Evolutionary conservation across 2,329 filamentous ascomycete species (phyloP).

Genomic region (Xylaria sp.): DNA sequence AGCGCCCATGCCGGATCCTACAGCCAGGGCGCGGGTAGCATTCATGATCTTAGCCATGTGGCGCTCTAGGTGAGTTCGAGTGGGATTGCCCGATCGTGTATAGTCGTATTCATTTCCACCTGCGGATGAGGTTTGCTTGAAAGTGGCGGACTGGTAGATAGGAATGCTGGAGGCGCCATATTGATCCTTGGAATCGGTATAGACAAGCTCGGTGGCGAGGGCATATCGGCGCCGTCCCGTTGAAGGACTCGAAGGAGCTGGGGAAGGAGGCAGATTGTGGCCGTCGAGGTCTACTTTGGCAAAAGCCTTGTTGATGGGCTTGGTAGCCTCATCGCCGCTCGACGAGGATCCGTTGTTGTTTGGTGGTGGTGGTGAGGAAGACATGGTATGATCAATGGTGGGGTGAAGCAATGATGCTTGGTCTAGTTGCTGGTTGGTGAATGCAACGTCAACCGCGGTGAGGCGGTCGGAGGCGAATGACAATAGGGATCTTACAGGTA

Average conservation of each 20-base stretch:
- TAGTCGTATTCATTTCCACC: slow-evolving; percentile 97
- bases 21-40: slow-evolving; percentile 87
- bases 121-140: slow-evolving; percentile 87
- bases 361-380: slow-evolving; percentile 37
- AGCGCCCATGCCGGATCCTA: slow-evolving; percentile 97
- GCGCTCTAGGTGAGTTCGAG: slow-evolving; percentile 92
- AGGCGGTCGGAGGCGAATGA: neutral
- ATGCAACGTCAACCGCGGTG: neutral
- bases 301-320: slow-evolving; percentile 64
- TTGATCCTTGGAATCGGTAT: slow-evolving; percentile 95
- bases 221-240: slow-evolving; percentile 87
- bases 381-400: slow-evolving; percentile 35
- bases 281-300: slow-evolving; percentile 80
- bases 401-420: neutral
- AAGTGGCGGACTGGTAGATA: slow-evolving; percentile 98
- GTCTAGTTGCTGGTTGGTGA: neutral
- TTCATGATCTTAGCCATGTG: slow-evolving; percentile 99
- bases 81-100: slow-evolving; percentile 96
- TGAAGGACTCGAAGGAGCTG: slow-evolving; percentile 89
- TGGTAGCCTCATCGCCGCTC: slow-evolving; percentile 51
- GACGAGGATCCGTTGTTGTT: slow-evolving; percentile 47
- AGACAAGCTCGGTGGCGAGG: slow-evolving; percentile 94
- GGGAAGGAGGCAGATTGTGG: slow-evolving; percentile 88
- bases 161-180: slow-evolving; percentile 96
- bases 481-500: too few relatives aligned